phyloP scores from a whole-genome alignment of 1,284 basidiomycete species.

The Sanghuangporus baumii region DNA sequence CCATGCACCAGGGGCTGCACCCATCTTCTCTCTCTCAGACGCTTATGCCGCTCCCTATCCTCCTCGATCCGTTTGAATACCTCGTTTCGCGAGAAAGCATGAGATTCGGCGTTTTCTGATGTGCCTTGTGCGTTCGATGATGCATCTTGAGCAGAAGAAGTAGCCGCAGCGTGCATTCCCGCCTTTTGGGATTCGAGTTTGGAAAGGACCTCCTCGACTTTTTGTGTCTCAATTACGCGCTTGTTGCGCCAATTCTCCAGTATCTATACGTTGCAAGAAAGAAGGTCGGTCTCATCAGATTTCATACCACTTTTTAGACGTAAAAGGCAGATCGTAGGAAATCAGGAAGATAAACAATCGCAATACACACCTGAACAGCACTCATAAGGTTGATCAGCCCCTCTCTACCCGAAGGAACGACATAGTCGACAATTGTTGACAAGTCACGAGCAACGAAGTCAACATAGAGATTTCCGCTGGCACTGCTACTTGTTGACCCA shows the following conservation, averaged over 20 bases:
- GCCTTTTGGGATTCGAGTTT: constrained; percentile 42
- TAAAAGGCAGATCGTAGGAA: neutral
- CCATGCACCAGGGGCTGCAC: constrained; percentile 67
- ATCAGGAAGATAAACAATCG: too few species aligned
- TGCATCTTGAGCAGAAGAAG: constrained; percentile 4
- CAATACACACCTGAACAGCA: constrained; percentile 63
- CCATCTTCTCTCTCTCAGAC: constrained; percentile 89
- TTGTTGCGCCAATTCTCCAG: constrained; percentile 84
- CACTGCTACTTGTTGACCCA: constrained; percentile 32
- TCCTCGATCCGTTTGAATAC: constrained; percentile 90
- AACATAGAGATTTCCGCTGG: constrained; percentile 51
- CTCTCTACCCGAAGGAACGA: constrained; percentile 78
- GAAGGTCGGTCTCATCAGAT: too few species aligned
- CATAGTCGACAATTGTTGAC: constrained; percentile 64
- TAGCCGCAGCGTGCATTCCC: constrained; percentile 19
- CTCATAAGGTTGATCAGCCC: constrained; percentile 83
- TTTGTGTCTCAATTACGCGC: constrained; percentile 73
- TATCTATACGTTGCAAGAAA: constrained; percentile 46
- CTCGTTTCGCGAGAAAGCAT: constrained; percentile 55
- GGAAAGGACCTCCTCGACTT: constrained; percentile 61
- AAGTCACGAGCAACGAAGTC: constrained; percentile 73
- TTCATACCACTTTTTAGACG: neutral
- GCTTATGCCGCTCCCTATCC: constrained; percentile 91
- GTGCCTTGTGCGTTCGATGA: neutral
- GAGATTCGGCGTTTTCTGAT: constrained; percentile 16